A percentile compares a stretch with the other conserved stretches of the same genome.
Evolutionary conservation across 495 filamentous ascomycete species (phyloP).

Genomic region (Articulospora tetracladia): DNA sequence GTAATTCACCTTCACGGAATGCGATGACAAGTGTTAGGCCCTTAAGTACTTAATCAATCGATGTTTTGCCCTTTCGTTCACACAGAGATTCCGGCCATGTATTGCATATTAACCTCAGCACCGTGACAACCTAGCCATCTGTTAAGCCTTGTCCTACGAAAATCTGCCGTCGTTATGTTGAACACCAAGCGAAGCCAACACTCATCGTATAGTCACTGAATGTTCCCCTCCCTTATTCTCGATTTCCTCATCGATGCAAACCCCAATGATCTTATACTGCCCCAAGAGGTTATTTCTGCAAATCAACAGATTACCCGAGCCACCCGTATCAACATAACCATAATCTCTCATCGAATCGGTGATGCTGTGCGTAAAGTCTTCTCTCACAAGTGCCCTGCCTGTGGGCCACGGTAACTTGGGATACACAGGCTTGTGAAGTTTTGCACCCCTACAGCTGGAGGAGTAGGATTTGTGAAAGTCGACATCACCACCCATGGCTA

Average conservation of each 20-base stretch:
- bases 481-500: constrained; percentile 21
- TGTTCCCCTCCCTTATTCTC: constrained; percentile 7
- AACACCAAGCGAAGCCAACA: too few relatives aligned
- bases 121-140: too few relatives aligned
- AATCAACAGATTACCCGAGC: constrained; percentile 24
- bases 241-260: constrained; percentile 16
- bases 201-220: constrained; percentile 30
- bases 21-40: too few relatives aligned
- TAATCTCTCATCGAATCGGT: constrained; percentile 22
- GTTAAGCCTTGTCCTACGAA: too few relatives aligned
- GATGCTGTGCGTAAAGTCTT: constrained; percentile 19
- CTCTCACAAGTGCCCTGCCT: constrained; percentile 21
- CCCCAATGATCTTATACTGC: constrained; percentile 21
- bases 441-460: constrained; percentile 13
- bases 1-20: too few relatives aligned
- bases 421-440: constrained; percentile 6
- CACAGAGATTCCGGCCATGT: too few relatives aligned
- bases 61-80: too few relatives aligned
- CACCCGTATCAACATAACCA: constrained; percentile 23
- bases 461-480: constrained; percentile 18
- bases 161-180: too few relatives aligned
- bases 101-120: too few relatives aligned
- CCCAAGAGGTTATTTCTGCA: constrained; percentile 20
- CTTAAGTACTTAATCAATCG: too few relatives aligned
- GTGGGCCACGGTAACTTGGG: constrained; percentile 14